A percentile compares a stretch with the other conserved stretches of the same genome.
These are phyloP conservation scores for Peronosclerospora sorghi DNA, from an alignment of 352 stramenopile genomes.

Conservation along the genomic window DNA sequence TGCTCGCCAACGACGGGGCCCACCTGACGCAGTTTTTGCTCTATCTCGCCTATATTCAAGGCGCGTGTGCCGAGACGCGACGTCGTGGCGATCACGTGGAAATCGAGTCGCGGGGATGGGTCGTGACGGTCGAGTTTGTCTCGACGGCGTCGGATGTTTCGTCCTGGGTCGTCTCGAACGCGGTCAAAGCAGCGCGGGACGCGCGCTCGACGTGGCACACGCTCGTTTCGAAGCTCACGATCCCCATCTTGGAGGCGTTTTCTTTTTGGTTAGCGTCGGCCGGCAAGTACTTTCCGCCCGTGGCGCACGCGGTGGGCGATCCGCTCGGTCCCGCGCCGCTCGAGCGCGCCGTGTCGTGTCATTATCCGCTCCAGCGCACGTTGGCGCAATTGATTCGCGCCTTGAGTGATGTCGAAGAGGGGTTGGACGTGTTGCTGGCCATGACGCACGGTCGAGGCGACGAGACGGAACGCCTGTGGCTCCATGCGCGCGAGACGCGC, in stretches of 20 bases:
- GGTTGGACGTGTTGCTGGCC: slow-evolving; percentile 47
- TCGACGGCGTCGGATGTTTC: slow-evolving; percentile 74
- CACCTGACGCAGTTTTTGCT: slow-evolving; percentile 52
- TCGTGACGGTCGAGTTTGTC: slow-evolving; percentile 10
- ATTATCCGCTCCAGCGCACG: slow-evolving; percentile 72
- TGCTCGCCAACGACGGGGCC: slow-evolving; percentile 51
- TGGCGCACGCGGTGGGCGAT: slow-evolving; percentile 45
- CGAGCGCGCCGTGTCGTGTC: slow-evolving; percentile 56
- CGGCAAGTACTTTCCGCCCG: slow-evolving; percentile 65
- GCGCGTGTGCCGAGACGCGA: slow-evolving; percentile 22
- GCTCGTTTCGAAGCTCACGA: slow-evolving; percentile 43
- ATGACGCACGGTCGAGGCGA: slow-evolving; percentile 30
- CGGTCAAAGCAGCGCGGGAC: slow-evolving; percentile 42
- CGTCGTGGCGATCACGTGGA: too few species aligned
- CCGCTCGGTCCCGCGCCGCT: slow-evolving; percentile 44
- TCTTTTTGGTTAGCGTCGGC: slow-evolving; percentile 72
- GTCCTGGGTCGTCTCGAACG: slow-evolving; percentile 68
- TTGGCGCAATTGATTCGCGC: slow-evolving; percentile 62
- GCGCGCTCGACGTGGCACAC: slow-evolving; percentile 13
- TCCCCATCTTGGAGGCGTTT: slow-evolving; percentile 62
- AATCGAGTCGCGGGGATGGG: too few species aligned
- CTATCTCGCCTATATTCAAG: slow-evolving; percentile 69
- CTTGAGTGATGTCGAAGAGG: slow-evolving; percentile 43
- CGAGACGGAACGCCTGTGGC: slow-evolving; percentile 32
- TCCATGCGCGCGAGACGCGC: slow-evolving; percentile 39